Evolutionary conservation across 495 filamentous ascomycete genomes (phyloP), one percentile per base, ranked within the genome.

Genomic region (Elasticomyces elasticus): DNA sequence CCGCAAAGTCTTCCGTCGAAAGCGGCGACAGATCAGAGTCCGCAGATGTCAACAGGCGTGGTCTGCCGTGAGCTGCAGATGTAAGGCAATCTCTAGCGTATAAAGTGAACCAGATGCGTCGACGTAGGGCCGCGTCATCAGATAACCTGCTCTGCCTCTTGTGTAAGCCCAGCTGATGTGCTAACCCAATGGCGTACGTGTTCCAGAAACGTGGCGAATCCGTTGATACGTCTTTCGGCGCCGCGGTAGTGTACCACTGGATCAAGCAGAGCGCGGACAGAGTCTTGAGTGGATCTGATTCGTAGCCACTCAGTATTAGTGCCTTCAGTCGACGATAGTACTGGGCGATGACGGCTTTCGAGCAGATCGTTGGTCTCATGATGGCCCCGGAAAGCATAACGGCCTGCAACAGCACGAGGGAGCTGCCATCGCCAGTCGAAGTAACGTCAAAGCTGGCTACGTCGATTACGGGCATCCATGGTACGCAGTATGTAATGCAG

Each of bases 381-480:
- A 46, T 12, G 22, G 43, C 43, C 19, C 43, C 43, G 26, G 25
- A 17, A 3, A 46, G 43, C 10, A 46, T 46, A 12, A 46, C 43
- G 13, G 43, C 43, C 25, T 46, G 43, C 25, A 46, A 25, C 19
- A 46, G n/a, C 22, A 46, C 10, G 5, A 46, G 43, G 5, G 43
- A 46, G 43, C 43, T 46, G n/a, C 25, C 43, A 23, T 19, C 43
- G 10, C 12, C 43, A 7, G 13, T 19, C 13, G 22, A 3, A 9
- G 43, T 23, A 15, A 19, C 43, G 9, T 19, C 25, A 25, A 46
- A 46, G 11, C 6, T 25, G 10, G 43, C 12, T 13, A 46, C 19
- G 13, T 46, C 43, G 13, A 46, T 46, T 12, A 46, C 43, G 3
- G 43, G 43, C 43, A 46, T 46, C 43, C 43, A 46, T 46, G 43